Evolutionary conservation across 148 eudicot genomes (phyloP).

Genomic region (Rhododendron williamsianum): DNA sequence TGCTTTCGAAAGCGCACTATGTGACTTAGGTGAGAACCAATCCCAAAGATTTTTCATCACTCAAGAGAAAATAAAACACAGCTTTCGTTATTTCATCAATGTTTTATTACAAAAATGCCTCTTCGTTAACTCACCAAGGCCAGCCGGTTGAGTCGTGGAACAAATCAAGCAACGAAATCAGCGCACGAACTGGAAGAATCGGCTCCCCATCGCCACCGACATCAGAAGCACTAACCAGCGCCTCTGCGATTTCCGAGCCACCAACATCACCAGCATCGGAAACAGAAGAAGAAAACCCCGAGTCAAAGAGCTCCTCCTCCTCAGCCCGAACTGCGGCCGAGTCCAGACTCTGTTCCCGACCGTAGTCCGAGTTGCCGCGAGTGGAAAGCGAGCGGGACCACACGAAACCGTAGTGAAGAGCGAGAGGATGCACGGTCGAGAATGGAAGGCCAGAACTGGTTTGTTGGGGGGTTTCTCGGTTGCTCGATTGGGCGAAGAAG

Average conservation of each 20-base stretch:
- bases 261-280: slow-evolving; percentile 25
- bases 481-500: background rate
- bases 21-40: background rate
- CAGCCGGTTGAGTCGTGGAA: slow-evolving; percentile 53
- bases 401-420: slow-evolving; percentile 1
- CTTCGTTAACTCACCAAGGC: slow-evolving; percentile 50
- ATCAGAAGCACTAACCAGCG: background rate
- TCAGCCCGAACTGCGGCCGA: slow-evolving; percentile 21
- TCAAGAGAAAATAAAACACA: background rate
- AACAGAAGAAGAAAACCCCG: slow-evolving; percentile 23
- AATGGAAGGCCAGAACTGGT: background rate
- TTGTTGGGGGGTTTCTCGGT: background rate
- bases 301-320: slow-evolving; percentile 24
- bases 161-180: slow-evolving; percentile 52
- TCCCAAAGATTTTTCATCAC: background rate
- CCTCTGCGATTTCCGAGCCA: slow-evolving; percentile 22
- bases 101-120: background rate
- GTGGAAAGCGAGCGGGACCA: slow-evolving; percentile 36
- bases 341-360: slow-evolving; percentile 5
- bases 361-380: background rate
- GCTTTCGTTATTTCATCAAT: background rate
- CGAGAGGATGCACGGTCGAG: background rate
- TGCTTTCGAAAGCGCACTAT: background rate
- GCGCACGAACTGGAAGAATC: slow-evolving; percentile 30
- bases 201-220: slow-evolving; percentile 32